Percentiles rank a stretch among this genome's conserved stretches.
Conservation (phyloP, 768 basidiomycete species). For the Atractiella rhizophila region DNA sequence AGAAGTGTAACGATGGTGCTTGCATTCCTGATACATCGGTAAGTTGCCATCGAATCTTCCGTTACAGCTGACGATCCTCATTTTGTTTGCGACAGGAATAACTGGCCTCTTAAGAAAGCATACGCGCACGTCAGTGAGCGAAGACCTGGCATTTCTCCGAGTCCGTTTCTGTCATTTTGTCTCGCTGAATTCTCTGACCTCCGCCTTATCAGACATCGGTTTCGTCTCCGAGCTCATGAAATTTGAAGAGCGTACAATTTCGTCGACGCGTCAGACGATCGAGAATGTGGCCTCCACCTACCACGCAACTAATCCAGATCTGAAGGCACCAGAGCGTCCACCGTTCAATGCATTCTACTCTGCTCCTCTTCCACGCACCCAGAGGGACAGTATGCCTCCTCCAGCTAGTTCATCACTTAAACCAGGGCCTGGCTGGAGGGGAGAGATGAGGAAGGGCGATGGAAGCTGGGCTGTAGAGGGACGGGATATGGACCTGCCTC, state of each 20-base stretch:
- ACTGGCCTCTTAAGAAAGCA: slow-evolving; percentile 78
- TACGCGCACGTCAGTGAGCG: slow-evolving; percentile 79
- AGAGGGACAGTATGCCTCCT: not conserved
- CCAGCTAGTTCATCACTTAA: not conserved
- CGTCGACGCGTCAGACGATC: not conserved
- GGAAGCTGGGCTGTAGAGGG: too few relatives aligned
- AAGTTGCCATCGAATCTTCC: not conserved
- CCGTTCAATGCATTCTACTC: too few relatives aligned
- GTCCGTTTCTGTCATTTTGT: not conserved
- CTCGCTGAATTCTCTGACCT: not conserved
- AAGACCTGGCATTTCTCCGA: slow-evolving; percentile 81
- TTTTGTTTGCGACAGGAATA: slow-evolving; percentile 41
- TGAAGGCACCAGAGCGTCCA: too few relatives aligned
- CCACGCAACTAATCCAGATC: not conserved
- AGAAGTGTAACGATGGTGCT: slow-evolving; percentile 89
- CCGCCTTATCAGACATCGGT: slow-evolving; percentile 35
- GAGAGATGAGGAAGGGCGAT: too few relatives aligned
- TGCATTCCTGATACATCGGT: slow-evolving; percentile 74
- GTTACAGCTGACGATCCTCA: not conserved
- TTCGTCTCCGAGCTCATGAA: slow-evolving; percentile 94
- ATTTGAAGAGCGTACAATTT: slow-evolving; percentile 45
- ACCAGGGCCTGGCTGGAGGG: not conserved
- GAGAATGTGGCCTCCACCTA: too few relatives aligned
- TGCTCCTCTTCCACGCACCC: not conserved
- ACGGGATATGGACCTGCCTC: too few relatives aligned